Evolutionary conservation across 768 basidiomycete genomes (phyloP), one percentile per base, ranked within the genome.

Genomic region (Tulasnella sp.): DNA sequence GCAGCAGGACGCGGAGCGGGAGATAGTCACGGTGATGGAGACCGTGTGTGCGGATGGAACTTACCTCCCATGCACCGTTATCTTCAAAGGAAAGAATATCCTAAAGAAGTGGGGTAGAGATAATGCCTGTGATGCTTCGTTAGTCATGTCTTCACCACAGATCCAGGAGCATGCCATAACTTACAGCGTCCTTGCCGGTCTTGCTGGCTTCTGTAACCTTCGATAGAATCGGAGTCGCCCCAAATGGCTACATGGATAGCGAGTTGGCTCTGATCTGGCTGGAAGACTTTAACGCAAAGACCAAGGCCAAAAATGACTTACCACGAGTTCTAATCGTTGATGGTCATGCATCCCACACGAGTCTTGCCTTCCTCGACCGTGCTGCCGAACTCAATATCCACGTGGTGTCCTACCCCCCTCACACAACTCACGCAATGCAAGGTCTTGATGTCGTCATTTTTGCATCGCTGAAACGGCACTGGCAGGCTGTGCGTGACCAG

Each of bases 381-480:
- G 39, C 39, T 3, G 39, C 3, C 3, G 39, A 40, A 10, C 39
- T 88, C 79, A 82, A 84, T 0, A 88, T 89, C 27, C 80, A 84
- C 27, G 82, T 89, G 9, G 80, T 89, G 0, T 87, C 86, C 79
- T 89, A 89, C 82, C 88, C 87, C 24, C 81, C 88, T 40, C 88
- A 89, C 80, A 78, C 82, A 6, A 88, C 86, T 0, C 89, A 89
- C 80, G 14, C 31, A 27, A 74, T 81, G 12, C 80, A 81, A 73
- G 80, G 80, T 3, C 68, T 74, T 24, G 80, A 81, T 44, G 58
- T 81, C 4, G 71, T 80, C 21, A 39, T 81, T 3, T 81, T 81
- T 52, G 38, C 42, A 4, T 44, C 81, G 4, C 76, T 88, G 8
- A 88, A 88, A 78, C 31, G 42, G 1, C 78, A 46, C 36, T 85